phyloP scores from a whole-genome alignment of 2,329 filamentous ascomycete genomes.

The Cytospora leucostoma region DNA sequence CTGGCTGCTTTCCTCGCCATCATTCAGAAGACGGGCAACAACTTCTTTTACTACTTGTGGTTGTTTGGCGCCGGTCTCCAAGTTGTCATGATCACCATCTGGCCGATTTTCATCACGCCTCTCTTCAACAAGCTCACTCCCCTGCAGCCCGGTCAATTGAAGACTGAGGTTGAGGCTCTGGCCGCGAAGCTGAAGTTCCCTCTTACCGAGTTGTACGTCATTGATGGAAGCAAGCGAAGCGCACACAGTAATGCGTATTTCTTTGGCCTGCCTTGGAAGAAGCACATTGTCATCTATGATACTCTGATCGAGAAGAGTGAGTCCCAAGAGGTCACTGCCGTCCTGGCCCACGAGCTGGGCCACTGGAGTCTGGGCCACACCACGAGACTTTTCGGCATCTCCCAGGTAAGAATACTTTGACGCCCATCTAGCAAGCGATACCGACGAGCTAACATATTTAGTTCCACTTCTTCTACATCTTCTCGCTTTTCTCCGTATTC shows the following conservation, averaged over 20 bases:
- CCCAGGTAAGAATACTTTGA: conserved; percentile 59
- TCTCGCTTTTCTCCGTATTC: conserved; percentile 94
- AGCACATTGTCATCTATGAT: conserved; percentile 99
- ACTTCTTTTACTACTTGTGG: conserved; percentile 99
- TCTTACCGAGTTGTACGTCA: conserved; percentile 89
- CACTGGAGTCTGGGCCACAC: conserved; percentile 98
- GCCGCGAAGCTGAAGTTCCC: conserved; percentile 87
- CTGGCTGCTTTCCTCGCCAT: conserved; percentile 92
- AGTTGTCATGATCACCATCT: conserved; percentile 93
- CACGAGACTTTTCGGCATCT: conserved; percentile 84
- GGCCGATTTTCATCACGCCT: conserved; percentile 90
- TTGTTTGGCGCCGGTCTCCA: conserved; percentile 86
- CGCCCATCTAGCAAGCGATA: neutral
- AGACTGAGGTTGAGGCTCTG: conserved; percentile 82
- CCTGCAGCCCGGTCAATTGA: conserved; percentile 81
- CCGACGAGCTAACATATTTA: conserved; percentile 45
- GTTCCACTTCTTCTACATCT: conserved; percentile 95
- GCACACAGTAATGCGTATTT: conserved; percentile 94
- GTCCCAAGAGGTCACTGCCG: conserved; percentile 88
- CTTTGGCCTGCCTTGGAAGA: conserved; percentile 98
- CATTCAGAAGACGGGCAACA: conserved; percentile 87
- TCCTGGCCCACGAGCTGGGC: conserved; percentile 91
- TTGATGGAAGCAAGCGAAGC: conserved; percentile 86
- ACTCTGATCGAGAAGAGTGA: conserved; percentile 95
- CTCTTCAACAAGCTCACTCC: conserved; percentile 98